A percentile compares a stretch with the other conserved stretches of the same genome.
phyloP scores from a whole-genome alignment of 306 rosid genomes.

The Cicer judaicum region DNA sequence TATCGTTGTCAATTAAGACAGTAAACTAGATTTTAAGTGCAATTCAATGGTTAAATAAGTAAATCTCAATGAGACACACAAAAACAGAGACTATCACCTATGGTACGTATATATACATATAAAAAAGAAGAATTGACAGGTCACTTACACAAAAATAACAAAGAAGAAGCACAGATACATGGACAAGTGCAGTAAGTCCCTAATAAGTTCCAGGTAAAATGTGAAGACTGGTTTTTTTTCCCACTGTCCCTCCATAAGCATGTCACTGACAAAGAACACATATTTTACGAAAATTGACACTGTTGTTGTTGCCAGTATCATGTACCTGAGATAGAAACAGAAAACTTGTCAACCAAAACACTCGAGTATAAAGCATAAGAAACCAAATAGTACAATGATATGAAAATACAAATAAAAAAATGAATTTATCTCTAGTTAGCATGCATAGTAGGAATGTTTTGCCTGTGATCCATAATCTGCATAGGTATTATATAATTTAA shows the following conservation, averaged over 20 bases:
- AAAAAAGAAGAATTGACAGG: slow-evolving; percentile 32
- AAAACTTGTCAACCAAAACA: slow-evolving; percentile 30
- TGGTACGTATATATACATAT: slow-evolving; percentile 13
- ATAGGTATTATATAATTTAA: slow-evolving; percentile 14
- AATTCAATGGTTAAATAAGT: not conserved
- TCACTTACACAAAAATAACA: slow-evolving; percentile 91
- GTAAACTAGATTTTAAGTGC: slow-evolving; percentile 30
- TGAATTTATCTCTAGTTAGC: slow-evolving; percentile 18
- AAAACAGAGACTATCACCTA: slow-evolving; percentile 8
- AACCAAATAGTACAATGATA: not conserved
- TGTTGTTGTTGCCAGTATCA: slow-evolving; percentile 95
- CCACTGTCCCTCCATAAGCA: slow-evolving; percentile 99
- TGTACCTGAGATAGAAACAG: slow-evolving; percentile 75
- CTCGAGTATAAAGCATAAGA: slow-evolving; percentile 8
- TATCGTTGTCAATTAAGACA: slow-evolving; percentile 25
- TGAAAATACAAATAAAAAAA: slow-evolving; percentile 12
- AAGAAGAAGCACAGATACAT: slow-evolving; percentile 96
- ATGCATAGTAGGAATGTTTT: slow-evolving; percentile 1
- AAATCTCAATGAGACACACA: not conserved
- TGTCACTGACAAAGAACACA: slow-evolving; percentile 86
- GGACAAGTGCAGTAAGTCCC: slow-evolving; percentile 96
- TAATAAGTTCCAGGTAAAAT: slow-evolving; percentile 90
- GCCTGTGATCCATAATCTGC: not conserved
- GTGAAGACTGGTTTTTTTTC: slow-evolving; percentile 96
- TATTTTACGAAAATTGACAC: slow-evolving; percentile 89